phyloP scores from a whole-genome alignment of 805 yeast genomes.

The Cephaloascus fragrans region DNA sequence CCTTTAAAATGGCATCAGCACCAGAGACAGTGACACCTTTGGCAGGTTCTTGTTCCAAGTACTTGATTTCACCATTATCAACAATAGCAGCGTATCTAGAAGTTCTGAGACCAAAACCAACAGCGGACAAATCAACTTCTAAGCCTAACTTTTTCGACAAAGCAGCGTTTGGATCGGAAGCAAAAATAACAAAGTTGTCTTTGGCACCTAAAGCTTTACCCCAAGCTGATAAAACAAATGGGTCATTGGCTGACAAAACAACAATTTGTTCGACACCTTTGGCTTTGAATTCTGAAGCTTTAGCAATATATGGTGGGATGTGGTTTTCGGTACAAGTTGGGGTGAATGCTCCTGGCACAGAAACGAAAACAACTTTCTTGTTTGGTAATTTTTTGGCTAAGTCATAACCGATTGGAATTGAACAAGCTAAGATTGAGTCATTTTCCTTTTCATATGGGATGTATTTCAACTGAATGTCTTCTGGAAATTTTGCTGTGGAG shows the following conservation, averaged over 20 bases:
- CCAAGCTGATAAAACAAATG: slow-evolving; percentile 67
- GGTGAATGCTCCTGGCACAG: slow-evolving; percentile 84
- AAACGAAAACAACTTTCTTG: slow-evolving; percentile 57
- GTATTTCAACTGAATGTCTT: slow-evolving; percentile 23
- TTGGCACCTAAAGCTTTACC: slow-evolving; percentile 38
- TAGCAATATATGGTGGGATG: slow-evolving; percentile 54
- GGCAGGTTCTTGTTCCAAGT: slow-evolving; percentile 31
- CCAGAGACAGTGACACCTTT: slow-evolving; percentile 36
- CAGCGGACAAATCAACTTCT: slow-evolving; percentile 40
- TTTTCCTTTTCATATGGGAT: slow-evolving; percentile 29
- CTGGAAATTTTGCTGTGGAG: slow-evolving; percentile 24
- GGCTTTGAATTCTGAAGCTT: slow-evolving; percentile 37
- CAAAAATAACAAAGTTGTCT: slow-evolving; percentile 39
- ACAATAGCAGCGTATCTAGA: slow-evolving; percentile 67
- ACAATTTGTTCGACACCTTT: slow-evolving; percentile 58
- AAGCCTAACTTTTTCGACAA: slow-evolving; percentile 56
- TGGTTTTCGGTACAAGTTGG: slow-evolving; percentile 71
- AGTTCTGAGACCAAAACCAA: slow-evolving; percentile 50
- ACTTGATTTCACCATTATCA: slow-evolving; percentile 32
- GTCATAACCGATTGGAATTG: slow-evolving; percentile 24
- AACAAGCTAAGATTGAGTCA: slow-evolving; percentile 27
- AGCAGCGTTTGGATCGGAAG: slow-evolving; percentile 52
- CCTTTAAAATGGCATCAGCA: slow-evolving; percentile 26
- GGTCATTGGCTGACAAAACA: slow-evolving; percentile 59
- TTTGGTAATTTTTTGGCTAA: slow-evolving; percentile 21